Percentiles rank a stretch among this genome's conserved stretches.
These are phyloP conservation scores for Ustilago hordei DNA, from an alignment of 1,284 basidiomycete genomes.

Conservation along the genomic window DNA sequence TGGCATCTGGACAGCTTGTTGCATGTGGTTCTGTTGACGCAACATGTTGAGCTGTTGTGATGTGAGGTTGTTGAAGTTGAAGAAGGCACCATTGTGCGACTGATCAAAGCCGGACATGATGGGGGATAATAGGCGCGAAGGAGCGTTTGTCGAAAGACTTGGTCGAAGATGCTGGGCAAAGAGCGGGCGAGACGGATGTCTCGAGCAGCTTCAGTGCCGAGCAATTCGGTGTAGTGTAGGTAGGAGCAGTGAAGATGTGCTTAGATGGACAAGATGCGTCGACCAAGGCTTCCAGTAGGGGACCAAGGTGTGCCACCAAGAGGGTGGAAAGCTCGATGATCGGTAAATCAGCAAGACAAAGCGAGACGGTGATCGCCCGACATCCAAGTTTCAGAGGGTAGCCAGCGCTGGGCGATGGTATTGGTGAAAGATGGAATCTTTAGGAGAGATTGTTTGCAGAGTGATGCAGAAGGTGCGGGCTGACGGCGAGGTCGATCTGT, in stretches of 20 bases:
- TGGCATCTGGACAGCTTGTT: constrained; percentile 39
- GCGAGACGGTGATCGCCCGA: constrained; percentile 1
- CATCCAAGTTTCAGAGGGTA: constrained; percentile 13
- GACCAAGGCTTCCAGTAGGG: neutral
- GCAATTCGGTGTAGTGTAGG: neutral
- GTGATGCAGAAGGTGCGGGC: neutral
- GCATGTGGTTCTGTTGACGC: constrained; percentile 51
- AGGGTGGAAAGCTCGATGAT: constrained; percentile 19
- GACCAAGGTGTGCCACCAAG: constrained; percentile 7
- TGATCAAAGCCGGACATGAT: constrained; percentile 55
- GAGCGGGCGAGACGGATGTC: constrained; percentile 3
- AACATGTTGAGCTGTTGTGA: constrained; percentile 52
- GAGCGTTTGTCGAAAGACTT: neutral
- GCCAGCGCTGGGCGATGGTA: neutral
- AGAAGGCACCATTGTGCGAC: constrained; percentile 45
- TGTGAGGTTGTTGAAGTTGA: constrained; percentile 54
- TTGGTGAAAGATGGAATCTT: neutral
- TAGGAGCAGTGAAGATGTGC: neutral
- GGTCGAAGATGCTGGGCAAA: neutral
- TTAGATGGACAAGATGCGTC: neutral
- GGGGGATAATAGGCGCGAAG: neutral
- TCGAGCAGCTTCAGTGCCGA: neutral
- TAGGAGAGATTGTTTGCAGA: neutral
- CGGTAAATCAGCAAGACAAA: neutral
- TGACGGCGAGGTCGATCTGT: constrained; percentile 8